phyloP scores from a whole-genome alignment of 352 stramenopile genomes.

The Globisporangium abappressorium region DNA sequence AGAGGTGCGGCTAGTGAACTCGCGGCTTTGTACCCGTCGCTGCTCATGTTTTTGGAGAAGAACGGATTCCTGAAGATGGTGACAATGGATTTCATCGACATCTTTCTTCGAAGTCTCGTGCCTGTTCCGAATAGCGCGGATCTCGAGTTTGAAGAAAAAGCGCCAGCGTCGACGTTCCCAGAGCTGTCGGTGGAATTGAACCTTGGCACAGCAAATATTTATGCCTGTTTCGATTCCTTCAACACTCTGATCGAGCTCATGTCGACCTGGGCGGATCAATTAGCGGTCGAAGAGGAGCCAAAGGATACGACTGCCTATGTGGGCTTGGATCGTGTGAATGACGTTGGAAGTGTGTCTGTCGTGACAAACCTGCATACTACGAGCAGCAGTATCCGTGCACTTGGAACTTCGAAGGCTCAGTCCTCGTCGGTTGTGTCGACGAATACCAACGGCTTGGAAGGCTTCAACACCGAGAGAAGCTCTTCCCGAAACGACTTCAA shows the following conservation, averaged over 20 bases:
- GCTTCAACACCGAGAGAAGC: neutral
- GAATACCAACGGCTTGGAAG: neutral
- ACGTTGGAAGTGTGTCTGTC: constrained; percentile 62
- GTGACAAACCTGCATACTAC: constrained; percentile 65
- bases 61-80: constrained; percentile 81
- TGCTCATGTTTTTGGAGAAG: constrained; percentile 80
- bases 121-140: constrained; percentile 22
- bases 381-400: constrained; percentile 22
- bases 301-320: constrained; percentile 78
- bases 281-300: constrained; percentile 60
- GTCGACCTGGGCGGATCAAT: constrained; percentile 65
- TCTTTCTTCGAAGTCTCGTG: constrained; percentile 76
- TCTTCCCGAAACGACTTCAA: constrained; percentile 7
- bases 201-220: constrained; percentile 83
- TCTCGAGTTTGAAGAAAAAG: constrained; percentile 29
- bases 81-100: constrained; percentile 81
- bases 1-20: constrained; percentile 5
- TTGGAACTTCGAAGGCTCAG: constrained; percentile 17
- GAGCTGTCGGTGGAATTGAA: constrained; percentile 82
- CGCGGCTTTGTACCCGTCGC: constrained; percentile 47
- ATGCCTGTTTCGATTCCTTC: constrained; percentile 89
- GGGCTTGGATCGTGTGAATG: constrained; percentile 55
- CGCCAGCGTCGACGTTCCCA: constrained; percentile 38
- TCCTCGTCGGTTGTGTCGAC: constrained; percentile 2
- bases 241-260: constrained; percentile 79